Conservation (phyloP, 2,329 filamentous ascomycete genomes). For the Penicillium janthinellum region DNA sequence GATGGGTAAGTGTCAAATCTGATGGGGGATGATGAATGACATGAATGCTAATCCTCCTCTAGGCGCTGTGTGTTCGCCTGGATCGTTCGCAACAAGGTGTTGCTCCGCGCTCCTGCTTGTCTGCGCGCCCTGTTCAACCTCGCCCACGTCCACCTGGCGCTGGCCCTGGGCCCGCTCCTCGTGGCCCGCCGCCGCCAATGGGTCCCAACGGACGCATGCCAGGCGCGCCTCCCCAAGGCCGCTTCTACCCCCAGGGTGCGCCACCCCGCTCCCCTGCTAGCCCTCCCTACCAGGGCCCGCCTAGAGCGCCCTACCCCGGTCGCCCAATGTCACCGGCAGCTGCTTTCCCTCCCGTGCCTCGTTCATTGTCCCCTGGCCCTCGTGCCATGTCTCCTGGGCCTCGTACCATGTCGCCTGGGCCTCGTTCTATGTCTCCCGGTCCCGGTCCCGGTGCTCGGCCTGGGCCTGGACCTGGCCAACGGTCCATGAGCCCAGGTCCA, state of each 20-base stretch:
- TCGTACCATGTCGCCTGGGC: slow-evolving; percentile 32
- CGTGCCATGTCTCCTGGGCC: slow-evolving; percentile 30
- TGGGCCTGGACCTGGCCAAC: slow-evolving; percentile 24
- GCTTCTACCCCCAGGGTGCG: slow-evolving; percentile 39
- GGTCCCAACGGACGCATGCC: slow-evolving; percentile 37
- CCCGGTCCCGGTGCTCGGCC: slow-evolving; percentile 23
- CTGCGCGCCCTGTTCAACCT: slow-evolving; percentile 86
- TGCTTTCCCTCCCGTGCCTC: slow-evolving; percentile 41
- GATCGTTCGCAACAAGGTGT: slow-evolving; percentile 93
- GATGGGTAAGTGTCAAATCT: slow-evolving; percentile 72
- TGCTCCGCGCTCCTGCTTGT: slow-evolving; percentile 88
- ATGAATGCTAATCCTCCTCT: slow-evolving; percentile 23
- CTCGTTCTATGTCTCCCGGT: slow-evolving; percentile 38
- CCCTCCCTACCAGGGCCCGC: slow-evolving; percentile 32
- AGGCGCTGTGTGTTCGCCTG: slow-evolving; percentile 88
- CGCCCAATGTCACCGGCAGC: slow-evolving; percentile 34
- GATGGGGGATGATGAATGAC: neutral
- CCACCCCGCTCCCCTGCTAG: slow-evolving; percentile 50
- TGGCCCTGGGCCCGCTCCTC: slow-evolving; percentile 35
- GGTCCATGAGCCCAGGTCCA: slow-evolving; percentile 44
- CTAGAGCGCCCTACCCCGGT: slow-evolving; percentile 29
- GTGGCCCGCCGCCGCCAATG: slow-evolving; percentile 38
- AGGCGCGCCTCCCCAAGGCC: slow-evolving; percentile 34
- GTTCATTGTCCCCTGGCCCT: slow-evolving; percentile 38
- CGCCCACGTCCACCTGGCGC: slow-evolving; percentile 54